These are phyloP conservation scores for Begonia loranthoides DNA, from an alignment of 306 rosid genomes.

Conservation along the genomic window DNA sequence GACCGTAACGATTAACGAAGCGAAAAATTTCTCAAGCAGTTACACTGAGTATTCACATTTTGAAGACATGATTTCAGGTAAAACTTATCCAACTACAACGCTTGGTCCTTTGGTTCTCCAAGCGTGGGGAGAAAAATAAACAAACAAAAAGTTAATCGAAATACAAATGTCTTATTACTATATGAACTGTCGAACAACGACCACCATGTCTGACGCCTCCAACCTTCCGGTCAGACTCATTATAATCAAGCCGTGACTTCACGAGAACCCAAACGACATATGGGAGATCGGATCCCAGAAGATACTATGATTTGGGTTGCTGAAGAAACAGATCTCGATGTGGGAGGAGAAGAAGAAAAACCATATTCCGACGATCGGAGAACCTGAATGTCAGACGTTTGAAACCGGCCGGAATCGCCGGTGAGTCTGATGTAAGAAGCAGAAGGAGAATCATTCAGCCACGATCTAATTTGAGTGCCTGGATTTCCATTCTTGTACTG, in stretches of 20 bases:
- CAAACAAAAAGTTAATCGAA: constrained; percentile 5
- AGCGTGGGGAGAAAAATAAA: constrained; percentile 17
- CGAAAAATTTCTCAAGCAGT: no score
- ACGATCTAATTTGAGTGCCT: constrained; percentile 31
- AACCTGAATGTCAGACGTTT: not conserved
- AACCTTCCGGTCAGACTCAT: not conserved
- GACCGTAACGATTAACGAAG: no score
- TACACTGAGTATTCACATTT: no score
- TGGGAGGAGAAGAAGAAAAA: constrained; percentile 24
- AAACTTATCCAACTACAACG: no score
- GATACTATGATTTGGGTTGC: constrained; percentile 30
- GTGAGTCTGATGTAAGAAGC: constrained; percentile 28
- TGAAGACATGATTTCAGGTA: no score
- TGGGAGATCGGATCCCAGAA: constrained; percentile 56
- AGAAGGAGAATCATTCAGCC: constrained; percentile 55
- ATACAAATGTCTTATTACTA: constrained; percentile 6
- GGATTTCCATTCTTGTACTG: constrained; percentile 53
- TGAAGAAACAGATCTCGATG: constrained; percentile 10
- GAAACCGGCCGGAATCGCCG: constrained; percentile 25
- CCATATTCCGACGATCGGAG: constrained; percentile 20
- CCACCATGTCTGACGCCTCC: no score
- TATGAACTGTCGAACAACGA: not conserved
- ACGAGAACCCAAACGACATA: constrained; percentile 20
- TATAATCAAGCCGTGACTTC: constrained; percentile 28
- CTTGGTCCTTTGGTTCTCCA: not conserved